These are phyloP conservation scores for Soucietia sequanensis DNA, from an alignment of 805 yeast species.

Conservation along the genomic window DNA sequence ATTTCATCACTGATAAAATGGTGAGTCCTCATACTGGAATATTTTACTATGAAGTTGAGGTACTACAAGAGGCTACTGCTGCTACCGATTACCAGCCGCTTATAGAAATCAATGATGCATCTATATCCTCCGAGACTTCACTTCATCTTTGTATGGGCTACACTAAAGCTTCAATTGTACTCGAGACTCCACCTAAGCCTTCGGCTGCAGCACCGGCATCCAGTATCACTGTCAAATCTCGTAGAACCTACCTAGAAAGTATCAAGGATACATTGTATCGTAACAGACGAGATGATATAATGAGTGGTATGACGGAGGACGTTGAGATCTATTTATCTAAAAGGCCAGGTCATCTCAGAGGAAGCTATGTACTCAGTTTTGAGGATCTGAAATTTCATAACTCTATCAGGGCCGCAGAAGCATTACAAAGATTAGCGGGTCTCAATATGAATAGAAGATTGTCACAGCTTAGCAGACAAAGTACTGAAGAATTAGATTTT, in stretches of 20 bases:
- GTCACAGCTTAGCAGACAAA: conserved; percentile 27
- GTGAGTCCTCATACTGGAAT: conserved; percentile 33
- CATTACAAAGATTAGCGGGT: conserved; percentile 26
- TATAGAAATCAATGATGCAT: conserved; percentile 30
- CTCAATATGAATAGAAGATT: conserved; percentile 37
- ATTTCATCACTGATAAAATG: conserved; percentile 38
- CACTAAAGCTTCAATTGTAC: conserved; percentile 24
- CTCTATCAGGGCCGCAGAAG: conserved; percentile 31
- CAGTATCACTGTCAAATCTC: neutral
- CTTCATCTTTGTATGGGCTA: conserved; percentile 35
- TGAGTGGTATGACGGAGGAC: conserved; percentile 12
- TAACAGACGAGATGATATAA: conserved; percentile 2
- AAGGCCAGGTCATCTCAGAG: conserved; percentile 41
- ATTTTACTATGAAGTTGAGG: conserved; percentile 40
- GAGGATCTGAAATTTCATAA: conserved; percentile 40
- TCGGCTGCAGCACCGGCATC: conserved; percentile 7
- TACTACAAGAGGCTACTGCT: conserved; percentile 33
- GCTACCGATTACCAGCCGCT: conserved; percentile 31
- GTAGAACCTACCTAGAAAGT: conserved; percentile 26
- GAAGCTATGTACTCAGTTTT: conserved; percentile 41
- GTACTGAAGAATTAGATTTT: conserved; percentile 23
- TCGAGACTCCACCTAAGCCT: conserved; percentile 12
- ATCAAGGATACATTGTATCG: conserved; percentile 25
- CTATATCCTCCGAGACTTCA: conserved; percentile 31
- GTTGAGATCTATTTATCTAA: conserved; percentile 24